Base-by-base conservation (phyloP, 1,139 yeast genomes). In the Sugiyamaella japonica region DNA sequence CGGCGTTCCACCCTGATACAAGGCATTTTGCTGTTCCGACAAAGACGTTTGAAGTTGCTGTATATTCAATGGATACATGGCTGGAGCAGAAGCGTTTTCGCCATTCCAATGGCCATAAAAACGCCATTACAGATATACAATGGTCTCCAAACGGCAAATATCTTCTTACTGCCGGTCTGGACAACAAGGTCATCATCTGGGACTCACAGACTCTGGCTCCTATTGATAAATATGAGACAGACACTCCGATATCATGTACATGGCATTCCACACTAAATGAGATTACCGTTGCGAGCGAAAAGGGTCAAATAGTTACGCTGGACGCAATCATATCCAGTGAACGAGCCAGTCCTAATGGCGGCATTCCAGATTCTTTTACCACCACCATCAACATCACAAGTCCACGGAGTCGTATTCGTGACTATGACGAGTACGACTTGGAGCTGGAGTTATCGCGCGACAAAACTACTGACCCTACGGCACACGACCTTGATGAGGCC, bases 1-100 rank as follows among this genome's bases (percentile, higher is more conserved):
- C 77, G 1, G 78, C 76, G 12, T 84, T 86, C 86, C 82, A 79
- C 63, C 84, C 85, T 5, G 76, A 79, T 53, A 95, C 95, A 10
- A 79, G 80, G 52, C 70, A 72, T 16, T 75, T 89, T 55, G 87
- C 91, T 1, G 65, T 84, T 13, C 88, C 86, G 1, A 71, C 78
- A 1, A 66, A 71, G 32, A 62, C 73, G 12, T 70, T 72, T 51
- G 73, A 65, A 37, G 69, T 73, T 61, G 76, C 68, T 39, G 63
- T 73, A 17, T 74, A 61, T 60, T 59, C 68, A 28, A 50, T 60
- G 2, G 62, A 63, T 28, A 43, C 52, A 23, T 65, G 68, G 57
- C 23, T 37, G n/a, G 58, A 58, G 37, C 48, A 50, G 16, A 36
- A 41, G 29, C 48, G 61, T 37, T 34, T 48, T 31, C 41, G 59